These are phyloP conservation scores for Ceratobasidium sp. DNA, from an alignment of 1,284 basidiomycete species.

Conservation along the genomic window DNA sequence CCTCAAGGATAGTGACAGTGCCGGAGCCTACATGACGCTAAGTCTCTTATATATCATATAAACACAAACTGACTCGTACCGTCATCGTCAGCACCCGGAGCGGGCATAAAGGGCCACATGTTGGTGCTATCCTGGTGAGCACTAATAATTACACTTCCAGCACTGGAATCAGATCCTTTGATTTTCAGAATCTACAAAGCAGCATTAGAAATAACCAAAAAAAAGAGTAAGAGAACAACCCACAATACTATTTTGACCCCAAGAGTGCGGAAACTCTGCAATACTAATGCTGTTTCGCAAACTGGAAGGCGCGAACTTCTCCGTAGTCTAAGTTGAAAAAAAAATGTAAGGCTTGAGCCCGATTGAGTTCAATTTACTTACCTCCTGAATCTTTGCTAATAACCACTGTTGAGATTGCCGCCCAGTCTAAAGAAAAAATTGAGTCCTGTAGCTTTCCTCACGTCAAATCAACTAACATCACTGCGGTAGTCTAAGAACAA, in stretches of 20 bases:
- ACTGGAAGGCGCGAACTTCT: slow-evolving; percentile 69
- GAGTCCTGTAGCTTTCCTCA: slow-evolving; percentile 47
- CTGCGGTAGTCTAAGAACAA: slow-evolving; percentile 76
- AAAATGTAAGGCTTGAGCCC: slow-evolving; percentile 47
- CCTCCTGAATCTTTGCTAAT: slow-evolving; percentile 77
- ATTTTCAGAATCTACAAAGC: slow-evolving; percentile 74
- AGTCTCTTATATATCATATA: background rate
- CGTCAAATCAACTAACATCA: slow-evolving; percentile 65
- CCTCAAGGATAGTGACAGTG: slow-evolving; percentile 91
- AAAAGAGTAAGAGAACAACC: slow-evolving; percentile 59
- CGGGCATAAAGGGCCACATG: slow-evolving; percentile 88
- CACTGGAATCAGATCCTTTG: slow-evolving; percentile 72
- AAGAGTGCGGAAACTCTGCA: slow-evolving; percentile 87
- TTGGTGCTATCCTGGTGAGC: slow-evolving; percentile 96
- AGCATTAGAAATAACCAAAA: slow-evolving; percentile 53
- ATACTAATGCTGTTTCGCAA: slow-evolving; percentile 74
- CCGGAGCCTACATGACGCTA: slow-evolving; percentile 69
- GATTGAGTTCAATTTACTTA: slow-evolving; percentile 56
- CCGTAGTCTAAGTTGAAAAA: slow-evolving; percentile 71
- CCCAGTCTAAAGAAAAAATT: slow-evolving; percentile 69
- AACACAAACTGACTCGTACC: slow-evolving; percentile 59
- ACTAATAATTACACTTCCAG: slow-evolving; percentile 76
- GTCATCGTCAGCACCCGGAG: slow-evolving; percentile 94
- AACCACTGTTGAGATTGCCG: slow-evolving; percentile 88
- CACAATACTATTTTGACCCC: slow-evolving; percentile 94